Conservation (phyloP, 2,329 filamentous ascomycete species). For the Falciphora oryzae region DNA sequence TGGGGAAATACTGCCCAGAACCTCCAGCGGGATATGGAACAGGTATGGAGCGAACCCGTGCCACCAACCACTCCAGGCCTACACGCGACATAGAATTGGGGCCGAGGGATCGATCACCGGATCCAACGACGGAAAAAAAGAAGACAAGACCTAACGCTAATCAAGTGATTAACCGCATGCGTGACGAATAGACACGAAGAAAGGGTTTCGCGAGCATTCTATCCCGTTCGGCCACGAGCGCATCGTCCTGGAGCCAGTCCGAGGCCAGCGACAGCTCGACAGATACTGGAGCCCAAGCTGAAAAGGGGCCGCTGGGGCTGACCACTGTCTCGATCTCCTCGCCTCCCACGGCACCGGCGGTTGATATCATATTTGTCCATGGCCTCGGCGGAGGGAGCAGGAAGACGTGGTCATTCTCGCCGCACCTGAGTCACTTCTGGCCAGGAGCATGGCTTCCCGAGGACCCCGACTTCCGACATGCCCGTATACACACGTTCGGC, state of each 20-base stretch:
- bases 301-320: slow-evolving; percentile 17
- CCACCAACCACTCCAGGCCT: too few relatives aligned
- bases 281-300: slow-evolving; percentile 8
- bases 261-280: background rate
- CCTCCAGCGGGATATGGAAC: too few relatives aligned
- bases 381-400: slow-evolving; percentile 32
- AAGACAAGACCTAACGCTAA: too few relatives aligned
- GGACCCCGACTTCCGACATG: slow-evolving; percentile 25
- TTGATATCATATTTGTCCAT: slow-evolving; percentile 33
- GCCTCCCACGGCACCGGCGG: slow-evolving; percentile 1
- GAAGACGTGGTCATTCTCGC: slow-evolving; percentile 28
- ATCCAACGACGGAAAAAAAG: too few relatives aligned
- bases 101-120: too few relatives aligned
- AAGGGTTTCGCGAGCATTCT: background rate
- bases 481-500: slow-evolving; percentile 30
- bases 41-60: too few relatives aligned
- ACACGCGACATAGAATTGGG: too few relatives aligned
- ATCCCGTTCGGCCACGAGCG: background rate
- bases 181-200: background rate
- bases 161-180: too few relatives aligned
- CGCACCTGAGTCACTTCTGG: slow-evolving; percentile 27
- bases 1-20: too few relatives aligned
- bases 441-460: slow-evolving; percentile 27
- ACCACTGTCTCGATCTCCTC: slow-evolving; percentile 14
- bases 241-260: background rate